phyloP scores from a whole-genome alignment of 805 yeast genomes.

The Schwanniomyces pseudopolymorphus region DNA sequence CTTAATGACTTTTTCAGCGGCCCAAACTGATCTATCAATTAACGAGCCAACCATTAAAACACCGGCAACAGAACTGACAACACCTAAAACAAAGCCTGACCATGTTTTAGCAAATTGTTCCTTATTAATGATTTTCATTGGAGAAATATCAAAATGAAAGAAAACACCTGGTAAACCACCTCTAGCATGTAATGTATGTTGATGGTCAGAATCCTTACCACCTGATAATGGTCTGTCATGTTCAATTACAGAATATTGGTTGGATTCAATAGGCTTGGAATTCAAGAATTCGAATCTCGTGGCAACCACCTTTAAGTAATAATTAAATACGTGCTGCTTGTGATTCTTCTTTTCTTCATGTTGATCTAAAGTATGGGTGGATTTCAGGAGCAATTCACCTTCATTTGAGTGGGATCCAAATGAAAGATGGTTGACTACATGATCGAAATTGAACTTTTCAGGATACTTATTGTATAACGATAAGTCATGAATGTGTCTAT shows the following conservation, averaged over 20 bases:
- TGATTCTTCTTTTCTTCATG: constrained; percentile 36
- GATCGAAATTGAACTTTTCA: constrained; percentile 71
- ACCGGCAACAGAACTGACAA: constrained; percentile 89
- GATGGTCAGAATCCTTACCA: constrained; percentile 90
- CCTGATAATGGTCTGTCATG: constrained; percentile 86
- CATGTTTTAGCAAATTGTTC: constrained; percentile 75
- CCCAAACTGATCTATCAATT: constrained; percentile 83
- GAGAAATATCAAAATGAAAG: constrained; percentile 87
- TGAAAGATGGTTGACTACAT: constrained; percentile 73
- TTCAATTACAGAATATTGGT: constrained; percentile 84
- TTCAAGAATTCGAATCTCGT: constrained; percentile 76
- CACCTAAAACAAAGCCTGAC: constrained; percentile 79
- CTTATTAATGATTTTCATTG: constrained; percentile 83
- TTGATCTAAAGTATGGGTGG: constrained; percentile 71
- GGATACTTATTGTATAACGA: constrained; percentile 61
- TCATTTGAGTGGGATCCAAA: constrained; percentile 66
- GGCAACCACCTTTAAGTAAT: constrained; percentile 86
- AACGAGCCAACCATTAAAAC: constrained; percentile 90
- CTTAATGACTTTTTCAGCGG: constrained; percentile 75
- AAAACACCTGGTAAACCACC: constrained; percentile 93
- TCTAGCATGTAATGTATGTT: constrained; percentile 71
- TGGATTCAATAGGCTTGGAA: constrained; percentile 60
- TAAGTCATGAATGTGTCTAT: constrained; percentile 80
- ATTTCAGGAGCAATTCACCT: constrained; percentile 28
- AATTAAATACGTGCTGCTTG: constrained; percentile 67